These are phyloP conservation scores for Quercus wislizeni DNA, from an alignment of 306 rosid genomes.

Conservation along the genomic window DNA sequence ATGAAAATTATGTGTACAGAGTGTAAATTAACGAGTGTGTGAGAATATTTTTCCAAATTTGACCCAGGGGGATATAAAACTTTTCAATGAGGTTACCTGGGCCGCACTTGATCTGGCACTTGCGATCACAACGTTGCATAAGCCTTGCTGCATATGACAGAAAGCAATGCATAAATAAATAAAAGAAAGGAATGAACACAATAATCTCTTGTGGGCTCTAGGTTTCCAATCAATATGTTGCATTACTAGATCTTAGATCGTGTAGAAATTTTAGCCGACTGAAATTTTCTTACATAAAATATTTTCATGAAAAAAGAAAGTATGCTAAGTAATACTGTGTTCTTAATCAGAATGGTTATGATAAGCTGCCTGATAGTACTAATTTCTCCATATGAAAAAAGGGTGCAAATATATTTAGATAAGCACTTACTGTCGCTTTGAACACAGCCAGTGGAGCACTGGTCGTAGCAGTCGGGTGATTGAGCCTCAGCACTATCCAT, in stretches of 20 bases:
- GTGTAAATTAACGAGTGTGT: background rate
- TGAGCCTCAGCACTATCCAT: conserved; percentile 19
- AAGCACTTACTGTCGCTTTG: conserved; percentile 29
- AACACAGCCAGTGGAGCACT: conserved; percentile 59
- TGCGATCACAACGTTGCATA: conserved; percentile 45
- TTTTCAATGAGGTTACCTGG: conserved; percentile 40
- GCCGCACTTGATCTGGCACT: conserved; percentile 53
- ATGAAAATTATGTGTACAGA: no score
- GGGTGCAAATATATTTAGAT: background rate
- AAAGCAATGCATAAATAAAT: background rate
- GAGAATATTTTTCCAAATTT: background rate
- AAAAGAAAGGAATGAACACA: background rate
- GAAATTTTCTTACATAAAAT: no score
- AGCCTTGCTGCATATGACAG: conserved; percentile 43
- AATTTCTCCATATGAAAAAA: background rate
- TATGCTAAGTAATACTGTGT: no score
- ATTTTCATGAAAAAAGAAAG: no score
- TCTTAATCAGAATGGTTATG: no score
- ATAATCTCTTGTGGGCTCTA: no score
- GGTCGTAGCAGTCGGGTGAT: conserved; percentile 41
- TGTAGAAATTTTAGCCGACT: no score
- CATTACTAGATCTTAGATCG: no score
- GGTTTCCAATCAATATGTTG: no score
- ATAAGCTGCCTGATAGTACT: no score
- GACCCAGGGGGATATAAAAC: background rate